phyloP scores from a whole-genome alignment of 371 early-diverging fungal species.

The Apophysomyces sp. region DNA sequence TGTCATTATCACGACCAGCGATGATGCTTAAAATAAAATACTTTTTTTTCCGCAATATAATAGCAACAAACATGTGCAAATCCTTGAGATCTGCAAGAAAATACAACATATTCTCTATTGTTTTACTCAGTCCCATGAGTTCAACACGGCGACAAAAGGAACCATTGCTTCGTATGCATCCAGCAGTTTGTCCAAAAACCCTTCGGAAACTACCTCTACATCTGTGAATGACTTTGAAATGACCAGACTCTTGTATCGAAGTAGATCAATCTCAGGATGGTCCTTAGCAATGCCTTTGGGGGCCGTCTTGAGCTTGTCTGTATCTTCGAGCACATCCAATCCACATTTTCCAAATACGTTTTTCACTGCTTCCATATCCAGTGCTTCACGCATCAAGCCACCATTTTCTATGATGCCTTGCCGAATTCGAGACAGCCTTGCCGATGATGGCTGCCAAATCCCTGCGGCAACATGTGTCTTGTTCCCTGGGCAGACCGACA shows the following conservation, averaged over 20 bases:
- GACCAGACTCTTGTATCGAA: slow-evolving; percentile 47
- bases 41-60: not conserved
- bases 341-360: slow-evolving; percentile 47
- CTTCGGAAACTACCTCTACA: slow-evolving; percentile 42
- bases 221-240: slow-evolving; percentile 44
- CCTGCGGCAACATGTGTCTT: slow-evolving; percentile 45
- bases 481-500: slow-evolving; percentile 40
- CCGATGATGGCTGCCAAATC: slow-evolving; percentile 43
- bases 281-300: slow-evolving; percentile 48
- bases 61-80: too few relatives aligned
- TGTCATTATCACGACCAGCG: slow-evolving; percentile 61
- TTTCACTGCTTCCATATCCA: slow-evolving; percentile 43
- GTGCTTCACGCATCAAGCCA: slow-evolving; percentile 38
- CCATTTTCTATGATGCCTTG: slow-evolving; percentile 42
- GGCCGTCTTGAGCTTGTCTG: slow-evolving; percentile 39
- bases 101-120: not conserved
- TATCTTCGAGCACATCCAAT: slow-evolving; percentile 25
- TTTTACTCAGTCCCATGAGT: slow-evolving; percentile 48
- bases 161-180: slow-evolving; percentile 52
- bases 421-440: slow-evolving; percentile 34
- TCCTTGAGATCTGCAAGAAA: too few relatives aligned
- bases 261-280: slow-evolving; percentile 51
- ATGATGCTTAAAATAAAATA: not conserved
- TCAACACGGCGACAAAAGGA: slow-evolving; percentile 55
- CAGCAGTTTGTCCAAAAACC: slow-evolving; percentile 42